Evolutionary conservation across 352 stramenopile species (phyloP).

Genomic region (Phytophthora syringae): DNA sequence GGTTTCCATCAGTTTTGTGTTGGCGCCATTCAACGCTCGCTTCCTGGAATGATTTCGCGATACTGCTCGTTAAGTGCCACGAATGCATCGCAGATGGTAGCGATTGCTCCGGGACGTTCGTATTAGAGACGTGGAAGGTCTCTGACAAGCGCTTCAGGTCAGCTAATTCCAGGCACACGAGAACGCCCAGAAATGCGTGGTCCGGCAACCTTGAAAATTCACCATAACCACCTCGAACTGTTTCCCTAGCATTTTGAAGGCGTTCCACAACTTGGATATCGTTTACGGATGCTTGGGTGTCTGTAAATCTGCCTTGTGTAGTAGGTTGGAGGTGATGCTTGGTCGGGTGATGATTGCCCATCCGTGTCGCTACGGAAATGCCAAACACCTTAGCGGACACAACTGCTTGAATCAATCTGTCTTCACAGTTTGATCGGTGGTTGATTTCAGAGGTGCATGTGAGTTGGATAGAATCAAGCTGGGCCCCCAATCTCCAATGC

Average conservation of each 20-base stretch:
- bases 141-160: conserved; percentile 44
- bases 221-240: conserved; percentile 39
- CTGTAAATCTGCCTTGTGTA: conserved; percentile 29
- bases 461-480: conserved; percentile 30
- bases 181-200: conserved; percentile 46
- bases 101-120: not conserved
- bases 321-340: conserved; percentile 16
- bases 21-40: conserved; percentile 1
- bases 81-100: conserved; percentile 51
- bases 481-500: conserved; percentile 40
- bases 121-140: conserved; percentile 19
- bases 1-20: not conserved
- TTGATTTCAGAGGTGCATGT: conserved; percentile 33
- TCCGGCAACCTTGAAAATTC: conserved; percentile 47
- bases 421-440: conserved; percentile 10
- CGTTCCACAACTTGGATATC: conserved; percentile 44
- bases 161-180: conserved; percentile 54
- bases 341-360: conserved; percentile 50
- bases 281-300: conserved; percentile 49
- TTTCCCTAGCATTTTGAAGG: conserved; percentile 20
- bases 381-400: conserved; percentile 24
- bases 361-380: conserved; percentile 37
- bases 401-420: conserved; percentile 11
- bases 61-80: conserved; percentile 59
- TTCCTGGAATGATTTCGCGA: conserved; percentile 51